Evolutionary conservation across 352 stramenopile species (phyloP).

Genomic region (Halophytophthora batemanensis): DNA sequence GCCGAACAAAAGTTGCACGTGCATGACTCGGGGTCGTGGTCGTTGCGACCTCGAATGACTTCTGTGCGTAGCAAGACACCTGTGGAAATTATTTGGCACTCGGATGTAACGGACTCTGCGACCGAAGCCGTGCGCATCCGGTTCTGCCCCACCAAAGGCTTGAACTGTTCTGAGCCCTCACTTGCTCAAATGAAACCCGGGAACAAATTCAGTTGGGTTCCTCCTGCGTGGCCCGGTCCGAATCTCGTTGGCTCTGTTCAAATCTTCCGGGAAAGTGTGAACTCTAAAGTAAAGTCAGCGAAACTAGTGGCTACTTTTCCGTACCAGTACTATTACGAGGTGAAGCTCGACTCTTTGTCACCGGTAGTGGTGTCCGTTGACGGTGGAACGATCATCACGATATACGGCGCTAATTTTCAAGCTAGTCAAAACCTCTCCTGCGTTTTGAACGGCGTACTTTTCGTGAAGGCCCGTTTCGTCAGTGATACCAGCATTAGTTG

Average conservation of each 20-base stretch:
- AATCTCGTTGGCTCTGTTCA: slow-evolving; percentile 22
- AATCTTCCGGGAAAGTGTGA: slow-evolving; percentile 13
- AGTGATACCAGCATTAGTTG: slow-evolving; percentile 28
- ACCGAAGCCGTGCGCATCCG: slow-evolving; percentile 13
- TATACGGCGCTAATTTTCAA: slow-evolving; percentile 33
- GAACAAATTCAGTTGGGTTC: slow-evolving; percentile 17
- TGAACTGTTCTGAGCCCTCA: slow-evolving; percentile 18
- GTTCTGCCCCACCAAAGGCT: slow-evolving; percentile 19
- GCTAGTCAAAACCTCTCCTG: slow-evolving; percentile 27
- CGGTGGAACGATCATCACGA: slow-evolving; percentile 29
- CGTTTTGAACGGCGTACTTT: slow-evolving; percentile 22
- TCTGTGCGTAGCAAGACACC: slow-evolving; percentile 17
- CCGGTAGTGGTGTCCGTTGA: slow-evolving; percentile 18
- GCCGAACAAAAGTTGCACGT: slow-evolving; percentile 14
- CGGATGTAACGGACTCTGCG: neutral
- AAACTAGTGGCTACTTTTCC: slow-evolving; percentile 16
- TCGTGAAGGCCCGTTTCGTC: slow-evolving; percentile 25
- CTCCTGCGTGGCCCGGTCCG: slow-evolving; percentile 15
- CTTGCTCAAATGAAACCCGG: neutral
- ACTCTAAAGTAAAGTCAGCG: neutral
- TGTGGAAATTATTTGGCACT: slow-evolving; percentile 8
- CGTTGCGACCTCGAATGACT: slow-evolving; percentile 12
- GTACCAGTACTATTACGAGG: slow-evolving; percentile 31
- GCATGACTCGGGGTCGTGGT: slow-evolving; percentile 15
- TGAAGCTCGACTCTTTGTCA: slow-evolving; percentile 18